Conservation (phyloP, 768 basidiomycete species). For the Rubroboletus pulcherrimus region DNA sequence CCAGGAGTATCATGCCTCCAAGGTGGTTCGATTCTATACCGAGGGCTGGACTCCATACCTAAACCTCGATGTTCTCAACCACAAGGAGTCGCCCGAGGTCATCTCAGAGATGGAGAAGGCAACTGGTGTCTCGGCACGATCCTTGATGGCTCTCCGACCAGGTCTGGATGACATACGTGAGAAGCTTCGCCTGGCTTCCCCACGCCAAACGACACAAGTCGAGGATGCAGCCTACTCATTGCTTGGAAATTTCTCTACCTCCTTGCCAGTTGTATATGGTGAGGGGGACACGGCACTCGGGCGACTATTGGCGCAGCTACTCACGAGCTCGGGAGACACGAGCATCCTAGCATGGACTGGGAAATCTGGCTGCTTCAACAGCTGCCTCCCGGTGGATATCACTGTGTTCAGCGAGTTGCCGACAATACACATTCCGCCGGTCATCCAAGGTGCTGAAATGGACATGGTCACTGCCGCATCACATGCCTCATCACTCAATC, state of each 20-base stretch:
- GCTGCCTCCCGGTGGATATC: neutral
- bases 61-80: neutral
- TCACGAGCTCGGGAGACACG: neutral
- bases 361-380: neutral
- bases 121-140: neutral
- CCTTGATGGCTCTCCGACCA: slow-evolving; percentile 2
- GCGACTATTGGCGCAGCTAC: neutral
- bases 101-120: slow-evolving; percentile 10
- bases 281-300: neutral
- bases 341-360: neutral
- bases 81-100: neutral
- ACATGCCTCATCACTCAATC: neutral
- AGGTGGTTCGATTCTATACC: too few species aligned
- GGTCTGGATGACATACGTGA: slow-evolving; percentile 2
- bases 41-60: neutral
- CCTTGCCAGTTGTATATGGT: slow-evolving; percentile 10
- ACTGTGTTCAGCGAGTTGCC: neutral
- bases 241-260: slow-evolving; percentile 8
- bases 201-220: neutral
- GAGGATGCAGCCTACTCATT: slow-evolving; percentile 15
- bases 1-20: too few species aligned
- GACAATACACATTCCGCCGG: neutral
- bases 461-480: neutral
- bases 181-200: slow-evolving; percentile 7
- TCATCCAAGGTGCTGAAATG: neutral